Evolutionary conservation across 2,329 filamentous ascomycete genomes (phyloP).

Genomic region (Didymella sp.): DNA sequence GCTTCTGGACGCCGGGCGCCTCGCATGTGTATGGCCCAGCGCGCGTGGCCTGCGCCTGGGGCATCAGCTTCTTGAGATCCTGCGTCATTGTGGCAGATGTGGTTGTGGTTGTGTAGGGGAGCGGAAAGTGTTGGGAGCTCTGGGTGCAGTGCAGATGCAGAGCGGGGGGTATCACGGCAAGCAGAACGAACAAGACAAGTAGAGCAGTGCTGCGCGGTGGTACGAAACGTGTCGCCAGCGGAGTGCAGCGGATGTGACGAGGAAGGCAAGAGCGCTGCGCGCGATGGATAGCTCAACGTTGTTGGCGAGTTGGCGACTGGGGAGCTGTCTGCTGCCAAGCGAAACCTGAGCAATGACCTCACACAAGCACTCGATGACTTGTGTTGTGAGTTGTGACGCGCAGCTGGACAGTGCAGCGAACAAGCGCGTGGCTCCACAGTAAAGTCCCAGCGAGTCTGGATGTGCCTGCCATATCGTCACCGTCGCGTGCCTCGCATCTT

Average conservation of each 20-base stretch:
- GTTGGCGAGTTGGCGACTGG: no score
- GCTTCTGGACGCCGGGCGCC: conserved; percentile 69
- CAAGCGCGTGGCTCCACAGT: conserved; percentile 17
- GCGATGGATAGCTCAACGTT: conserved; percentile 3
- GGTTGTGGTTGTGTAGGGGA: not conserved
- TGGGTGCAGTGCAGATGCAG: conserved; percentile 20
- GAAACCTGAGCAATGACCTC: conserved; percentile 30
- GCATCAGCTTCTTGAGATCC: conserved; percentile 57
- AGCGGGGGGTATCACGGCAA: conserved; percentile 22
- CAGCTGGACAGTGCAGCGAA: conserved; percentile 17
- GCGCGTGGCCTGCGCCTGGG: conserved; percentile 60
- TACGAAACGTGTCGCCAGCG: conserved; percentile 30
- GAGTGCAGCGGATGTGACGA: conserved; percentile 15
- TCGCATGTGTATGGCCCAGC: conserved; percentile 79
- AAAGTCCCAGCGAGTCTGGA: conserved; percentile 1
- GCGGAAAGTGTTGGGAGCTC: conserved; percentile 15
- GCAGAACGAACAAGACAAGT: conserved; percentile 13
- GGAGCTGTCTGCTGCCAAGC: conserved; percentile 22
- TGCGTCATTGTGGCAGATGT: conserved; percentile 40
- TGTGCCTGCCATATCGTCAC: not conserved
- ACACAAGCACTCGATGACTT: not conserved
- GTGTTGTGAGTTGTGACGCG: no score
- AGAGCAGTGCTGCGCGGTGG: conserved; percentile 7
- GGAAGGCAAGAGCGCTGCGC: conserved; percentile 8
- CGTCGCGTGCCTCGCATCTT: not conserved